Base-by-base conservation (phyloP, 441 rosid species). In the Croton laevigatus region DNA sequence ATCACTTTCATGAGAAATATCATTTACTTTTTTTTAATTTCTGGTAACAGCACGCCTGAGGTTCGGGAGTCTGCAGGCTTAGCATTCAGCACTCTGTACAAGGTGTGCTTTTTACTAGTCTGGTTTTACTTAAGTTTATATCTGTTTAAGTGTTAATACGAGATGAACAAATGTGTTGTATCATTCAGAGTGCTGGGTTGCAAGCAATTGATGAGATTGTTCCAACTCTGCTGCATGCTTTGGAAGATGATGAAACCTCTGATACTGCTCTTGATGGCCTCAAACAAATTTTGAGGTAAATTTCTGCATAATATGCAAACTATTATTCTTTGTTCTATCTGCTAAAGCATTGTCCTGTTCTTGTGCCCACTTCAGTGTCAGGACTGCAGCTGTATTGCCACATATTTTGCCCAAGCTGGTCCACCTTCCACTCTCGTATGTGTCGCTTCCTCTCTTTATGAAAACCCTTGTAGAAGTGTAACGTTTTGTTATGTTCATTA, bases 151-250 rank as follows among this genome's bases (percentile, higher is more conserved):
- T 65, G 17, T 51, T 23, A 72, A 58, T 42, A 36, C 10, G 40
- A 8, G 52, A n/a, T 36, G 57, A 76, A 72, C 11, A 63, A 48
- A n/a, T n/a, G 27, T 42, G 19, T 75, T 62, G 1, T 32, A 59
- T 66, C 73, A 66, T 74, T 73, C 81, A 96, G 99, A 96, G 94
- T 84, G 99, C 98, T 72, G 98, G 99, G 74, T 68, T 96, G 97
- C 98, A 90, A 91, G 99, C 98, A 75, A 91, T 96, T 74, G 99
- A 94, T 84, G 99, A 96, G 85, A 96, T 96, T 72, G 93, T 96
- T 65, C 98, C 98, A 68, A 94, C 98, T 2, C 88, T 96, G 81
- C 72, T 96, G 80, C 97, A 85, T 87, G 98, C 98, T 20, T 81
- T 96, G 77, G 98, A 94, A 84, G 96, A 96, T 81, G 97, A 92